Conservation (phyloP, 441 rosid genomes). For the Rhodomyrtus psidioides region DNA sequence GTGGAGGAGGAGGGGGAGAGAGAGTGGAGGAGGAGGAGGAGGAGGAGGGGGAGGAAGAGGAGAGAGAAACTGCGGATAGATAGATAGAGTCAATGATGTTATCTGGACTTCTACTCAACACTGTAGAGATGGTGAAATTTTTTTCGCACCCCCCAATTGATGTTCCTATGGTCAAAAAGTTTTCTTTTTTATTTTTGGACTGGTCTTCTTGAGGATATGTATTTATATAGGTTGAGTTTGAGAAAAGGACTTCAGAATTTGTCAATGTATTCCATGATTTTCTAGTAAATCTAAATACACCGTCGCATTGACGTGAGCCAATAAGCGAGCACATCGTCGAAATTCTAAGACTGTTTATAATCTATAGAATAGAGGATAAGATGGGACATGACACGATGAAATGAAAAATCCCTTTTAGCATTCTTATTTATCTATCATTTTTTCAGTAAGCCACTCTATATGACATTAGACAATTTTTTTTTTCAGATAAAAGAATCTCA, state of each 20-base stretch:
- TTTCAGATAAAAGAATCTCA: background rate
- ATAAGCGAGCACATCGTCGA: background rate
- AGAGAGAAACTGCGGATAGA: background rate
- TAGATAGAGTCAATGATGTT: background rate
- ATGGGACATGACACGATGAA: background rate
- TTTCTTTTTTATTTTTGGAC: no score
- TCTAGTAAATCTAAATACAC: background rate
- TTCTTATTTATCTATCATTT: background rate
- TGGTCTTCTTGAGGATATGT: background rate
- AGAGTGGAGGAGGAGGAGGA: background rate
- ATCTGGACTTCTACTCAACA: background rate
- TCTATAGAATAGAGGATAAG: rapidly evolving
- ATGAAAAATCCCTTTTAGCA: rapidly evolving
- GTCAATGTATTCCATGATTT: background rate
- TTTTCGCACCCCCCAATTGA: background rate
- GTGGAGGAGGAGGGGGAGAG: background rate
- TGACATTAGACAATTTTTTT: background rate
- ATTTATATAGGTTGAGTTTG: background rate
- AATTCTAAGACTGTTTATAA: rapidly evolving
- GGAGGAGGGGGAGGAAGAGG: background rate
- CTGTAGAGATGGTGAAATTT: background rate
- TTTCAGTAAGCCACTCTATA: rapidly evolving
- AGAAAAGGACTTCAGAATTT: background rate
- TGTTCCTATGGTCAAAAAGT: background rate
- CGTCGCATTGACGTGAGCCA: background rate